These are phyloP conservation scores for Hymenoscyphus linearis DNA, from an alignment of 2,329 filamentous ascomycete species.

Conservation along the genomic window DNA sequence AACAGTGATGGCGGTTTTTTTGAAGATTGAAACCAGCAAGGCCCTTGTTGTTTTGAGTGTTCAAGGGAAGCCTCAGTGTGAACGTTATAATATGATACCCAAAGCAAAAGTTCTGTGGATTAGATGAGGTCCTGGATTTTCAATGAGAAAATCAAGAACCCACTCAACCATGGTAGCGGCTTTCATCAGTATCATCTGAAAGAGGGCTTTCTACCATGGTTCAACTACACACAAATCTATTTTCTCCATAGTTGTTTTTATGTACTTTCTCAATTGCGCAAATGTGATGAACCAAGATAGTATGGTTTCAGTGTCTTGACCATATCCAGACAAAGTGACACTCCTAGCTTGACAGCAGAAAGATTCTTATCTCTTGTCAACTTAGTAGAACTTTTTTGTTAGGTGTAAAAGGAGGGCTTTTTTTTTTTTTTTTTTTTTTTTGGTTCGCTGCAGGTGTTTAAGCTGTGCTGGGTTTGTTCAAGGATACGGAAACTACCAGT, in stretches of 20 bases:
- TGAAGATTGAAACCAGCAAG: slow-evolving; percentile 33
- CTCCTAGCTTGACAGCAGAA: background rate
- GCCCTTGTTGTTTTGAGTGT: background rate
- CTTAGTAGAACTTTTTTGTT: background rate
- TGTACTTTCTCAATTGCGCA: background rate
- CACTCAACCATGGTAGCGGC: background rate
- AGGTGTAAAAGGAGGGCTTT: background rate
- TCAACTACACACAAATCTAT: background rate
- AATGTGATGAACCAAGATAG: background rate
- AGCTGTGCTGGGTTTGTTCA: background rate
- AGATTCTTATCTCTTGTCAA: background rate
- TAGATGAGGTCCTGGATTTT: background rate
- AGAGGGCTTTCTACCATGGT: background rate
- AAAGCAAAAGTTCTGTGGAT: slow-evolving; percentile 6
- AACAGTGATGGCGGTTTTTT: slow-evolving; percentile 57
- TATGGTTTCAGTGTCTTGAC: background rate
- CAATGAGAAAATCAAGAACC: background rate
- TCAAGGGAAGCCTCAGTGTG: background rate
- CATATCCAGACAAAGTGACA: background rate
- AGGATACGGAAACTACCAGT: background rate
- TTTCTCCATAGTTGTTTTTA: background rate
- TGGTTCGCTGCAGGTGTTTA: background rate
- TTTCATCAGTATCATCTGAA: background rate
- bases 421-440: background rate
- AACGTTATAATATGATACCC: slow-evolving; percentile 17